Base-by-base conservation (phyloP, 2,329 filamentous ascomycete species). In the Scopulariopsis brevicaulis region DNA sequence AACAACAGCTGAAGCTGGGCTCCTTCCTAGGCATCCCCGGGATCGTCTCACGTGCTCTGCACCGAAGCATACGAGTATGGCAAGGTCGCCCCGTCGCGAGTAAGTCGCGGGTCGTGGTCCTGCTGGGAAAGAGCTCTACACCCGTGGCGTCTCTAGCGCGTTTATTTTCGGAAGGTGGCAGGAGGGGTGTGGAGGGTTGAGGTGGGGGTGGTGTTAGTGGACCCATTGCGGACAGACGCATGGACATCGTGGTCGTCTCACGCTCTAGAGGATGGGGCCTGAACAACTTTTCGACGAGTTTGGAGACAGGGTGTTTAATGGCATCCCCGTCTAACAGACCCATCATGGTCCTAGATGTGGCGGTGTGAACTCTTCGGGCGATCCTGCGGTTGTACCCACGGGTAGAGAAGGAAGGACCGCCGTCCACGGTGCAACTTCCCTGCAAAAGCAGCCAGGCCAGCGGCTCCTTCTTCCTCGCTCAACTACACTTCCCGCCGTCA, bases 91-190 rank as follows among this genome's bases (percentile, higher is more conserved):
- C 28, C 28, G 28, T 32, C 28, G 28, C 28, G 28, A 32, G 28
- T 32, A 32, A 32, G 28, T 32, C 28, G 28, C 28, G 28, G 28
- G 28, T 32, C 28, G 28, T 32, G 28, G 28, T 32, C 28, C 28
- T 8, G 28, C 28, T 32, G 28, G 28, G 28, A 32, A 32, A 8
- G 28, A 22, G 40, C 37, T 55, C 54, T 12, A 43, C 54, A 22
- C 40, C 20, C 43, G 32, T 56, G 54, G 32, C 35, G 54, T 43
- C 43, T 28, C 54, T 32, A 51, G 54, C 43, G 54, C 54, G 54
- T 56, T 56, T 56, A 34, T 50, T 56, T 50, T 48, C 46, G 22
- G 37, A 32, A 40, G 12, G 37, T 40, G 37, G 37, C 12, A 40
- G 37, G 12, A 18, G 37, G 37, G 37, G 12, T 4, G 54, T 34